Conservation (phyloP, 306 rosid species). For the Calophaca sinica region DNA sequence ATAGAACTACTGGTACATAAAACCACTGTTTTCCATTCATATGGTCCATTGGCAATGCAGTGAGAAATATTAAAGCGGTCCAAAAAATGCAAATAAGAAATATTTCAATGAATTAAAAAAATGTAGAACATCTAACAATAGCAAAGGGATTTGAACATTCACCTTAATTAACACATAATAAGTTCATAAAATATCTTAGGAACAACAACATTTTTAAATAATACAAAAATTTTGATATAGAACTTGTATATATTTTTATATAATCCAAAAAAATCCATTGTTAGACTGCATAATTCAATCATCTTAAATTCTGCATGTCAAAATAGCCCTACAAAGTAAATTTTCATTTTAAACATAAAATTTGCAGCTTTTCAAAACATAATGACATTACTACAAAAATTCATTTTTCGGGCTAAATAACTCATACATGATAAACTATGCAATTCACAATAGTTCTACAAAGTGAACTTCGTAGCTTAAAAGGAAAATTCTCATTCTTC, state of each 20-base stretch:
- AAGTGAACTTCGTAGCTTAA: background rate
- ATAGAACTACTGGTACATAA: background rate
- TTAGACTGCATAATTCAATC: background rate
- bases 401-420: background rate
- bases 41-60: background rate
- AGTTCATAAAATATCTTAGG: background rate
- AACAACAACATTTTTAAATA: background rate
- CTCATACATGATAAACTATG: background rate
- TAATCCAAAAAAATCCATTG: background rate
- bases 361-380: constrained; percentile 10
- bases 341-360: background rate
- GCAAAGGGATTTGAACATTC: background rate
- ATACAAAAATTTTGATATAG: background rate
- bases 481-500: background rate
- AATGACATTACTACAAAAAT: background rate
- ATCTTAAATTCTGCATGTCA: background rate
- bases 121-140: background rate
- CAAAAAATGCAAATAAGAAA: background rate
- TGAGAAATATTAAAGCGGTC: background rate
- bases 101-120: background rate
- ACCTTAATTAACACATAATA: background rate
- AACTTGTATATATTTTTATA: background rate
- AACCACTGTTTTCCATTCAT: constrained; percentile 9
- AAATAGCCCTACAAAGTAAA: background rate
- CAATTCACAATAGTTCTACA: background rate